Evolutionary conservation across 768 basidiomycete species (phyloP), one percentile per base, ranked within the genome.

Genomic region (Lactarius sp.): DNA sequence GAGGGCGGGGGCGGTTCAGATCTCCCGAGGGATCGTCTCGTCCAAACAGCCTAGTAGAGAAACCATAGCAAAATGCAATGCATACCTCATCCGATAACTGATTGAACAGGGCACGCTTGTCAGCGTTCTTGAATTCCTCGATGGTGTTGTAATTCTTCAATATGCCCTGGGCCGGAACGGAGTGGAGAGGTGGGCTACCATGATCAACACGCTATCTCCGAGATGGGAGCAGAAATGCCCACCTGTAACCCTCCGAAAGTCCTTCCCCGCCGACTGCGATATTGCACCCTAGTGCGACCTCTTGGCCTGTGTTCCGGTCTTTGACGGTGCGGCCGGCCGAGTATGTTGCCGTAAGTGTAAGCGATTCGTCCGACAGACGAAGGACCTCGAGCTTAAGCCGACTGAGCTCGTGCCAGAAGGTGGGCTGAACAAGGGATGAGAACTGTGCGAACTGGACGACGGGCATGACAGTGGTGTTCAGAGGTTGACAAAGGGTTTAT

Each of bases 61-160:
- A 13, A 1, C 16, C 14, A 46, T 6, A 6, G 22, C 12, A 42
- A 37, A 14, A 36, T 39, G 34, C 7, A n/a, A 60, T 56, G 69
- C 75, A 65, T 65, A 92, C 92, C 77, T 86, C 79, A 65, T 87
- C 81, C 0, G 87, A 85, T 64, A 88, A 73, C 34, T 80, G 71
- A 61, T 90, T 89, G 76, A 98, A 94, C 18, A 97, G 74, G n/a
- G 84, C 82, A 6, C 87, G 84, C 80, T 99, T 99, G 70, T 93
- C 87, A 0, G 90, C 87, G 7, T 85, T 83, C 70, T 88, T 93
- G 79, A 98, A 98, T 12, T 97, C 94, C 69, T 98, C 94, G 69
- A 98, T 90, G 9, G 96, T 98, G 72, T 98, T 99, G 77, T 85
- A 98, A 74, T 98, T 98, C 81, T 92, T 94, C 70, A 97, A 80